Evolutionary conservation across 257 asterid genomes (phyloP).

Genomic region (Perilla frutescens): DNA sequence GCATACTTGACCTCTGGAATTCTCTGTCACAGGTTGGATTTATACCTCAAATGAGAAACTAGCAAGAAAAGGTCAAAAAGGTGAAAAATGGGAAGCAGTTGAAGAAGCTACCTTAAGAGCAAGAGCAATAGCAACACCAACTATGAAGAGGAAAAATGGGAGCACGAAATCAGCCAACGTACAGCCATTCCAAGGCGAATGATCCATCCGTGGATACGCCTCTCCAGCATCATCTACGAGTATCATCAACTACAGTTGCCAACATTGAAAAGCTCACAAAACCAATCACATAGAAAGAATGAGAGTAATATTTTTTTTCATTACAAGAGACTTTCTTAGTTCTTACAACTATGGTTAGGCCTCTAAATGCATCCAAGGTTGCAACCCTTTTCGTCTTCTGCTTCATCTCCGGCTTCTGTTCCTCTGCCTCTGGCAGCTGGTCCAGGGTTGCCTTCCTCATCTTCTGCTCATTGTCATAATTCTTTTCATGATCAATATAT

Average conservation of each 20-base stretch:
- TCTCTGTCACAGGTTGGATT: conserved; percentile 51
- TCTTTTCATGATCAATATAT: conserved; percentile 9
- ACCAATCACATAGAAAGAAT: not conserved
- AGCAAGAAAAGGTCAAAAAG: not conserved
- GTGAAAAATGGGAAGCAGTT: not conserved
- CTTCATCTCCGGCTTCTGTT: conserved; percentile 32
- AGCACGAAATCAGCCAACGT: conserved; percentile 88
- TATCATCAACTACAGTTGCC: conserved; percentile 68
- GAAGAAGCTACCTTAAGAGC: conserved; percentile 68
- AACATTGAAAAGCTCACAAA: no score
- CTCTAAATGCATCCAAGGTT: conserved; percentile 87
- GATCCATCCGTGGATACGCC: conserved; percentile 72
- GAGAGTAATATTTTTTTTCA: not conserved
- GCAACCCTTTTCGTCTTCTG: conserved; percentile 67
- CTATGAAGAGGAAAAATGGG: conserved; percentile 91
- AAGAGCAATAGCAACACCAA: conserved; percentile 86
- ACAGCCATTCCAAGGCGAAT: conserved; percentile 97
- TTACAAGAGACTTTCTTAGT: not conserved
- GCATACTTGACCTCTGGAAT: conserved; percentile 57
- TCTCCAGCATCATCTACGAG: conserved; percentile 90
- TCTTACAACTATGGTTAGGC: conserved; percentile 78
- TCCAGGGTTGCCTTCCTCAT: not conserved
- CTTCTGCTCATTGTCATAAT: conserved; percentile 25
- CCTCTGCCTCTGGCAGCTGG: not conserved
- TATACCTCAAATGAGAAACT: not conserved